Conservation (phyloP, 176 grass and related monocot genomes). For the Cymbopogon citratus region DNA sequence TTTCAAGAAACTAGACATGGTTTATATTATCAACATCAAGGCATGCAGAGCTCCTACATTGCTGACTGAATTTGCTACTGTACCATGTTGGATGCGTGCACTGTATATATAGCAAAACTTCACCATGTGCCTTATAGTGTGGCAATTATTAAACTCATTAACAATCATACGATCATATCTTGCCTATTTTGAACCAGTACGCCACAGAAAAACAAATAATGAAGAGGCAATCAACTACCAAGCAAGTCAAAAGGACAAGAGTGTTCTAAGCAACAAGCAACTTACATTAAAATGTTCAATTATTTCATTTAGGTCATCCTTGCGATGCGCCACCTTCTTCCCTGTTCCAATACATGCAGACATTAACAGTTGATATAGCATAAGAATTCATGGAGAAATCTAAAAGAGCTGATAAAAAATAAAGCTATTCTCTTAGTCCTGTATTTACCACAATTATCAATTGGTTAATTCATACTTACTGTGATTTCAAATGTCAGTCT, state of each 20-base stretch:
- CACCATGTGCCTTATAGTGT: neutral
- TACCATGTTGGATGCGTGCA: neutral
- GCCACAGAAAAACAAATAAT: neutral
- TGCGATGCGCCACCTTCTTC: slow-evolving; percentile 75
- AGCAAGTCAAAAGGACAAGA: neutral
- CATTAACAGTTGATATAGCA: slow-evolving; percentile 15
- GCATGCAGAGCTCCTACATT: neutral
- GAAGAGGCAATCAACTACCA: neutral
- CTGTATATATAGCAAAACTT: neutral
- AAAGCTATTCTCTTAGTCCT: neutral
- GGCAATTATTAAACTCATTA: neutral
- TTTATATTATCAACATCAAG: neutral
- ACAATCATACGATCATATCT: neutral
- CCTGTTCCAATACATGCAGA: slow-evolving; percentile 38
- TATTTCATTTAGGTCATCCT: slow-evolving; percentile 73
- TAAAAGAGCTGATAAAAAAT: neutral
- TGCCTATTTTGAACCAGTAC: neutral
- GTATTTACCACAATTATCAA: neutral
- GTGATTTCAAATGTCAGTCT: neutral
- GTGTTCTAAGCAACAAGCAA: slow-evolving; percentile 1
- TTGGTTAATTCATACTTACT: neutral
- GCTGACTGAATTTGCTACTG: neutral
- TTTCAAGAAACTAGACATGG: neutral
- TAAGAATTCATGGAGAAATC: neutral
- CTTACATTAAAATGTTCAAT: slow-evolving; percentile 95